These are phyloP conservation scores for Solioccasus polychromus DNA, from an alignment of 768 basidiomycete species.

Conservation along the genomic window DNA sequence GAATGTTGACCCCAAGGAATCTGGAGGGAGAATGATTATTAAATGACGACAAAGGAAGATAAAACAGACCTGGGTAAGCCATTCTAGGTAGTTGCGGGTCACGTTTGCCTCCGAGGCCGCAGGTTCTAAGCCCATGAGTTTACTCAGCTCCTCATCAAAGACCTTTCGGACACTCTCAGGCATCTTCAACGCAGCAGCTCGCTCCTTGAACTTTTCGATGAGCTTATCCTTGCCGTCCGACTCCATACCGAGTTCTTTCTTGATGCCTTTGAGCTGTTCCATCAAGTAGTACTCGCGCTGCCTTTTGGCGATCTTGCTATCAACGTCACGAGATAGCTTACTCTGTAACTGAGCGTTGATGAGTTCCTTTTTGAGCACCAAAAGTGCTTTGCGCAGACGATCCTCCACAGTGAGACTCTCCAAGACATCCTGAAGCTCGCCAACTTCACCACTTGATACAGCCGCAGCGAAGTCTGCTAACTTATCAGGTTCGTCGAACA, in stretches of 20 bases:
- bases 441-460: slow-evolving; percentile 88
- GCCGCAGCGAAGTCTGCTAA: slow-evolving; percentile 97
- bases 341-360: slow-evolving; percentile 95
- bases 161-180: slow-evolving; percentile 87
- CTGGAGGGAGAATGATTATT: slow-evolving; percentile 33
- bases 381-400: slow-evolving; percentile 81
- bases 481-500: slow-evolving; percentile 97
- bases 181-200: slow-evolving; percentile 81
- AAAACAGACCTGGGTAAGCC: slow-evolving; percentile 70
- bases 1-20: slow-evolving; percentile 98
- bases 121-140: slow-evolving; percentile 85
- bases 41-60: neutral
- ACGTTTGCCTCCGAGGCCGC: slow-evolving; percentile 92
- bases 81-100: slow-evolving; percentile 91
- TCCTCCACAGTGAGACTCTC: slow-evolving; percentile 86
- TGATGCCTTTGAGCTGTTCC: slow-evolving; percentile 96
- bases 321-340: slow-evolving; percentile 90
- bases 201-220: slow-evolving; percentile 87
- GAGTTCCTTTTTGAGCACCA: slow-evolving; percentile 96
- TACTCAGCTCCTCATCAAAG: slow-evolving; percentile 93
- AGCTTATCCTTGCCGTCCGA: slow-evolving; percentile 93
- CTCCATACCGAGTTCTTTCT: slow-evolving; percentile 95
- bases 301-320: slow-evolving; percentile 90
- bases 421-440: slow-evolving; percentile 90
- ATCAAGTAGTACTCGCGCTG: slow-evolving; percentile 95